Conservation (phyloP, 495 filamentous ascomycete species). For the Neurospora sublineolata region DNA sequence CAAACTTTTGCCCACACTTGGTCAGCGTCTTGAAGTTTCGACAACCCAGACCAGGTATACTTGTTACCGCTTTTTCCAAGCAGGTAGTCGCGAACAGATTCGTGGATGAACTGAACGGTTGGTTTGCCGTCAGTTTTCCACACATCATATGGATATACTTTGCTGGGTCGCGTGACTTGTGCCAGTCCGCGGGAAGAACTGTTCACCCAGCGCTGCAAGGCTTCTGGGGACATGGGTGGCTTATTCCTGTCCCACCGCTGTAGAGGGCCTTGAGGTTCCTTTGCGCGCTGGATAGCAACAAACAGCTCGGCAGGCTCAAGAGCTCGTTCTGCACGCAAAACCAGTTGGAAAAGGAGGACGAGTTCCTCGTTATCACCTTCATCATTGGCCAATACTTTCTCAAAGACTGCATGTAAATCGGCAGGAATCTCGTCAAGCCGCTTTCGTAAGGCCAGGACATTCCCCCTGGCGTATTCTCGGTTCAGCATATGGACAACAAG, state of each 20-base stretch:
- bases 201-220: constrained; percentile 12
- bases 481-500: constrained; percentile 32
- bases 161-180: constrained; percentile 11
- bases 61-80: neutral
- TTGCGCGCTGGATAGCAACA: constrained; percentile 19
- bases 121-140: too few species aligned
- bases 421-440: constrained; percentile 18
- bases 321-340: constrained; percentile 20
- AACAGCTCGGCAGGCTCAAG: constrained; percentile 23
- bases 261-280: neutral
- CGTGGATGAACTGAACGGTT: constrained; percentile 28
- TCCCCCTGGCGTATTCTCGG: constrained; percentile 19
- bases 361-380: constrained; percentile 14
- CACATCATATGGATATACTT: too few species aligned
- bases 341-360: constrained; percentile 21
- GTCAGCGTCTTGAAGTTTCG: neutral
- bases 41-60: neutral
- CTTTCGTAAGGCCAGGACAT: constrained; percentile 4
- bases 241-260: neutral
- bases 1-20: neutral
- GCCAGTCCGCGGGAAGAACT: constrained; percentile 21
- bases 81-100: constrained; percentile 25
- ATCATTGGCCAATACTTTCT: constrained; percentile 21
- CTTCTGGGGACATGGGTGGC: neutral
- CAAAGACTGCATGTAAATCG: constrained; percentile 17